Base-by-base conservation (phyloP, 352 stramenopile genomes). In the Phytophthora multivora region DNA sequence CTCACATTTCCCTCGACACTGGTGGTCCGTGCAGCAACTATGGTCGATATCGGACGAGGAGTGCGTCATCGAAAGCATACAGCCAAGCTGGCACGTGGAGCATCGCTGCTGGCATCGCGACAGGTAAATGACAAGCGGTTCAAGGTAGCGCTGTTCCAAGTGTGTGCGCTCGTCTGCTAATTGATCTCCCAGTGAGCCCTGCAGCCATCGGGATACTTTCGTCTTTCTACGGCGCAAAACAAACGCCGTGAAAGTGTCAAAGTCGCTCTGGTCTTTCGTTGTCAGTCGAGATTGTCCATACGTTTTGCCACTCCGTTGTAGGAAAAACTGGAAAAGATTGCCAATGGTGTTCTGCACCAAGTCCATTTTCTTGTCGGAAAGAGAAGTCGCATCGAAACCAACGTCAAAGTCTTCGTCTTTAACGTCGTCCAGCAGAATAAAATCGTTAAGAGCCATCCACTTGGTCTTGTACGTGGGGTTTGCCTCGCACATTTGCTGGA, bases 71-170 rank as follows among this genome's bases (percentile, higher is more conserved):
- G 74, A 68, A 8, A 77, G 67, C 76, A 90, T 80, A 23, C 83
- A 91, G 2, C 83, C 83, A 5, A 91, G 61, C 23, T 79, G 73
- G 15, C 77, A 91, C 0, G 39, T 11, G 2, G 39, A 42, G 33
- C 83, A 91, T 21, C 33, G 64, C 13, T 82, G 68, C 36, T 81
- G 59, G 47, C 80, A 90, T 2, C 80, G 80, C 0, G 62, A 45
- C 23, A 88, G 51, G 12, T 78, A 75, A n/a, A 55, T 21, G 3
- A 50, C 2, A 12, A 73, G 12, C 2, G 26, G 47, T 6, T 54
- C 31, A 12, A 35, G 26, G 16, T 56, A 47, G 0, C 30, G 59
- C 18, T 73, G 33, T n/a, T 69, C 49, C 3, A 66, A 18, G 8
- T 69, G 54, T 5, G 26, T 38, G 1, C 67, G 28, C 3, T 63